phyloP scores from a whole-genome alignment of 495 filamentous ascomycete species.

The Aspergillus nanangensis region DNA sequence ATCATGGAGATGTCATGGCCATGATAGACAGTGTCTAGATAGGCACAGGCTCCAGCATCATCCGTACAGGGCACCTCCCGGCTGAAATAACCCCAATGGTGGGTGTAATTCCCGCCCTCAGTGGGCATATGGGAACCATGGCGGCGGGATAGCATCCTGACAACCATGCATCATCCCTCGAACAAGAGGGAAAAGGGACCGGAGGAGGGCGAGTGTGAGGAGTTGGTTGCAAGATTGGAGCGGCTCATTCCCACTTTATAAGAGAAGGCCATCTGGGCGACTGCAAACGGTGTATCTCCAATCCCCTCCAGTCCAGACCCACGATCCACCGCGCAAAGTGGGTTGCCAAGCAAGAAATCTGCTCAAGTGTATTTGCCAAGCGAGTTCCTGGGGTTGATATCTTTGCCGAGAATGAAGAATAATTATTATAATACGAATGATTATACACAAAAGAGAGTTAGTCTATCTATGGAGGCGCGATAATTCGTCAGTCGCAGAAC shows the following conservation, averaged over 20 bases:
- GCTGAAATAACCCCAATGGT: conserved; percentile 59
- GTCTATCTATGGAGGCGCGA: too few species aligned
- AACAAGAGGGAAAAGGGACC: neutral
- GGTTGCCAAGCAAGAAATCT: conserved; percentile 8
- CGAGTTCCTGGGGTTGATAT: neutral
- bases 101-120: conserved; percentile 23
- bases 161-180: neutral
- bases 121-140: conserved; percentile 1
- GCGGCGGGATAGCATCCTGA: conserved; percentile 3
- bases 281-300: neutral
- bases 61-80: conserved; percentile 55
- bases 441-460: too few species aligned
- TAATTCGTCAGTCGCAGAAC: too few species aligned
- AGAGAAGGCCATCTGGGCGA: neutral
- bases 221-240: neutral
- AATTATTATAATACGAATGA: too few species aligned
- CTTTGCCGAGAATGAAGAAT: neutral
- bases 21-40: conserved; percentile 57
- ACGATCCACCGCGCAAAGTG: neutral
- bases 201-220: neutral
- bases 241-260: neutral
- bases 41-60: conserved; percentile 57
- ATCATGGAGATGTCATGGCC: conserved; percentile 56
- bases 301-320: too few species aligned
- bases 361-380: conserved; percentile 7